Percentiles rank a stretch among this genome's conserved stretches.
Evolutionary conservation across 2,329 filamentous ascomycete species (phyloP).

Genomic region (Fusarium neocosmosporiellum): DNA sequence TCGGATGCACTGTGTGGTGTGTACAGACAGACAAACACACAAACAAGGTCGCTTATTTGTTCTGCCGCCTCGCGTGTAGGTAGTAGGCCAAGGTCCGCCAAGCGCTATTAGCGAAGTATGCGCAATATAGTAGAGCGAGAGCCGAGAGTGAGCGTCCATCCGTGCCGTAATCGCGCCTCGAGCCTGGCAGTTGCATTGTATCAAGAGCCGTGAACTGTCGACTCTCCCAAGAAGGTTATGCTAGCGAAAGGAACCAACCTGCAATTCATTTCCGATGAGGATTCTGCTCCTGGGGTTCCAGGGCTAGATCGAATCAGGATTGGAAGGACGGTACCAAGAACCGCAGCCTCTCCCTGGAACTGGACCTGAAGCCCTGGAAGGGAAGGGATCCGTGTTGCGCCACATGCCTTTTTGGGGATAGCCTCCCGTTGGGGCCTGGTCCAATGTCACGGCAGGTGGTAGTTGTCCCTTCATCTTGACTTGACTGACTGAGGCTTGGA

Average conservation of each 20-base stretch:
- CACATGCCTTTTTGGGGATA: constrained; percentile 13
- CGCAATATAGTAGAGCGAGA: neutral
- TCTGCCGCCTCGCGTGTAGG: neutral
- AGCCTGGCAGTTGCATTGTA: constrained; percentile 5
- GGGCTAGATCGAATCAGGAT: constrained; percentile 15
- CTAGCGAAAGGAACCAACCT: constrained; percentile 4
- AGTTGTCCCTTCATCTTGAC: neutral
- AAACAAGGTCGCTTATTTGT: neutral
- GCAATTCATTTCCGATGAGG: constrained; percentile 32
- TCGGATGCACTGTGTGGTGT: neutral
- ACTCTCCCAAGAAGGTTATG: constrained; percentile 13
- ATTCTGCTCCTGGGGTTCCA: constrained; percentile 1
- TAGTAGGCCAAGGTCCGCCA: neutral
- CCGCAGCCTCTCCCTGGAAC: constrained; percentile 14
- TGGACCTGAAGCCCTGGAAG: neutral
- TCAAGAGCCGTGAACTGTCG: neutral
- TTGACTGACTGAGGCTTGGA: neutral
- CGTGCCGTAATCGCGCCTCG: constrained; percentile 2
- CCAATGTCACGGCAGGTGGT: constrained; percentile 28
- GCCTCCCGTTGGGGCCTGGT: constrained; percentile 5
- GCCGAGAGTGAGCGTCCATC: neutral
- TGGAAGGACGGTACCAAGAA: constrained; percentile 13
- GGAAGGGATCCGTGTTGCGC: constrained; percentile 10
- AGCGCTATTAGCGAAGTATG: neutral
- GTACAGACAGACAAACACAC: constrained; percentile 1